phyloP scores from a whole-genome alignment of 768 basidiomycete species.

The Phylloporus rhodoxanthus region DNA sequence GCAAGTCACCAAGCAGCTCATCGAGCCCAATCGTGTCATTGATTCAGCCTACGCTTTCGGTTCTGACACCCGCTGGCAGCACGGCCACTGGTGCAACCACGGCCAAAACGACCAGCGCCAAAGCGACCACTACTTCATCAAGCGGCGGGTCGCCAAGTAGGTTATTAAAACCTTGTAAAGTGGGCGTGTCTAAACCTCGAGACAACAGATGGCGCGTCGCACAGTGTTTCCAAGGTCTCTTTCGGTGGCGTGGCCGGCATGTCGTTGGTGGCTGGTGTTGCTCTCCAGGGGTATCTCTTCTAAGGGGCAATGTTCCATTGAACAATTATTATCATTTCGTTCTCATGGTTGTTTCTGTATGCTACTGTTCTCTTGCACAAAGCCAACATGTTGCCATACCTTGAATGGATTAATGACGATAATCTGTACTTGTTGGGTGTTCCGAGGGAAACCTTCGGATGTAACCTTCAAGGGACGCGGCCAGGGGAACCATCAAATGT shows the following conservation, averaged over 20 bases:
- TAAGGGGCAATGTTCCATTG: neutral
- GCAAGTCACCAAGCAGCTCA: neutral
- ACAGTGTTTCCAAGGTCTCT: neutral
- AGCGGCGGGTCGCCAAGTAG: neutral
- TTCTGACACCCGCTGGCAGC: neutral
- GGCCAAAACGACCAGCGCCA: neutral
- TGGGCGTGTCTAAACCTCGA: neutral
- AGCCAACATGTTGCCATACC: neutral
- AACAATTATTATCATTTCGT: neutral
- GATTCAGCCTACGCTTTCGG: neutral
- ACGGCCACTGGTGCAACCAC: neutral
- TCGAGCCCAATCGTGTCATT: neutral
- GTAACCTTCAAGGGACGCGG: neutral
- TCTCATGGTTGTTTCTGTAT: neutral
- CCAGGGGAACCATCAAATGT: constrained; percentile 21
- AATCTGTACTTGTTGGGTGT: constrained; percentile 2
- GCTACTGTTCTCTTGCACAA: neutral
- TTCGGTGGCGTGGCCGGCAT: constrained; percentile 1
- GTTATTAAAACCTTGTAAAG: neutral
- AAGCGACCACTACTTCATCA: neutral
- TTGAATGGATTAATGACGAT: neutral
- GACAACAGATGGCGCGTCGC: constrained; percentile 5
- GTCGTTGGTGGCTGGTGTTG: constrained; percentile 4
- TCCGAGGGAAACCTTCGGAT: too few relatives aligned
- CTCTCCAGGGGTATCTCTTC: neutral